Percentiles rank a stretch among this genome's conserved stretches.
These are phyloP conservation scores for Rhododendron molle DNA, from an alignment of 148 eudicot genomes.

Conservation along the genomic window DNA sequence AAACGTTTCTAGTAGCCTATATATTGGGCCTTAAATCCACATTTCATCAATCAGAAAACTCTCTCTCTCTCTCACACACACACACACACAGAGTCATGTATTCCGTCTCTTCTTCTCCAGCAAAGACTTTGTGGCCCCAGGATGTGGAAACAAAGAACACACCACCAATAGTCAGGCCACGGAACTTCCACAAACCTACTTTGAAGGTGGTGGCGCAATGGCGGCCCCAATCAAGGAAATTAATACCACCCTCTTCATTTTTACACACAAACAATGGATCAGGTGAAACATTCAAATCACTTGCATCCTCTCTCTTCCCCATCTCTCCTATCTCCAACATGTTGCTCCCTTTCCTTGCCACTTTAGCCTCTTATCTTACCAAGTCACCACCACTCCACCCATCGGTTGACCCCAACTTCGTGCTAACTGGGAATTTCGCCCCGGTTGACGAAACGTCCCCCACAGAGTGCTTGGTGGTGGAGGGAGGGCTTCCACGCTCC, in stretches of 20 bases:
- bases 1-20: too few relatives aligned
- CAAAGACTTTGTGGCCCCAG: background rate
- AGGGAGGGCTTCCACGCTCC: background rate
- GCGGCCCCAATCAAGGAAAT: background rate
- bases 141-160: too few relatives aligned
- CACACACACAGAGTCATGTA: background rate
- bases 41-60: background rate
- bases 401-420: background rate
- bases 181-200: background rate
- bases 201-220: background rate
- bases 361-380: background rate
- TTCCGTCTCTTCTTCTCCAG: background rate
- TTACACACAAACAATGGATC: too few relatives aligned
- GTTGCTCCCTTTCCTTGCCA: background rate
- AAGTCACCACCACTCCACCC: constrained; percentile 5
- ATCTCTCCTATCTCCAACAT: background rate
- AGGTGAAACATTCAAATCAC: too few relatives aligned
- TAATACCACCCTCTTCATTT: too few relatives aligned
- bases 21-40: background rate
- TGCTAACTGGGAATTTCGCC: background rate
- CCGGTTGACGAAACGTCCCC: background rate
- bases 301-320: background rate
- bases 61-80: background rate
- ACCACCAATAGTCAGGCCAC: too few relatives aligned
- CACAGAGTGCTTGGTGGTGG: background rate